Percentiles rank a stretch among this genome's conserved stretches.
Evolutionary conservation across 148 eudicot species (phyloP).

Genomic region (Rhododendron henanense): DNA sequence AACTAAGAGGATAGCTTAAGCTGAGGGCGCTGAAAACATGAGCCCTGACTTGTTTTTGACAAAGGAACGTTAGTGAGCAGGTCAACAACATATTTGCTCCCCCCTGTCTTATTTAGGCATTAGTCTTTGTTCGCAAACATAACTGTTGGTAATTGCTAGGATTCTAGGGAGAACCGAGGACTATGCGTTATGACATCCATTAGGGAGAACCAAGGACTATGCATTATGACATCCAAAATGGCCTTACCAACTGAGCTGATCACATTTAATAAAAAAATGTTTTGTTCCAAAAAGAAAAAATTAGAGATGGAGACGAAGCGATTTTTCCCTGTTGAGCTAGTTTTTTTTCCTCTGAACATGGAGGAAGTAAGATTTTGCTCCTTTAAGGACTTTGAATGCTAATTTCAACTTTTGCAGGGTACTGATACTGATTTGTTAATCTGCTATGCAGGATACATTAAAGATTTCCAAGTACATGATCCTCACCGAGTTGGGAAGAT

Average conservation of each 20-base stretch:
- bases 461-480: slow-evolving; percentile 70
- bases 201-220: neutral
- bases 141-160: neutral
- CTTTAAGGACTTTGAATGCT: neutral
- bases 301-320: neutral
- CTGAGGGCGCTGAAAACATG: neutral
- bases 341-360: neutral
- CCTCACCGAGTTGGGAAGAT: slow-evolving; percentile 77
- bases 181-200: neutral
- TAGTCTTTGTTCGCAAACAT: neutral
- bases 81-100: neutral
- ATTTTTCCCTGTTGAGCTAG: neutral
- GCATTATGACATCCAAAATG: neutral
- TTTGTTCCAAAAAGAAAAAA: neutral
- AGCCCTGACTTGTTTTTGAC: neutral
- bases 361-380: neutral
- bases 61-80: neutral
- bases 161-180: neutral
- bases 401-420: neutral
- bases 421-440: neutral
- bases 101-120: neutral
- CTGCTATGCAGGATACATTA: slow-evolving; percentile 64
- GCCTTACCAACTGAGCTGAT: neutral
- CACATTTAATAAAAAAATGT: neutral
- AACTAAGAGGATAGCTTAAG: neutral